These are phyloP conservation scores for Buxus sempervirens DNA, from an alignment of 164 flowering plant genomes.

Conservation along the genomic window DNA sequence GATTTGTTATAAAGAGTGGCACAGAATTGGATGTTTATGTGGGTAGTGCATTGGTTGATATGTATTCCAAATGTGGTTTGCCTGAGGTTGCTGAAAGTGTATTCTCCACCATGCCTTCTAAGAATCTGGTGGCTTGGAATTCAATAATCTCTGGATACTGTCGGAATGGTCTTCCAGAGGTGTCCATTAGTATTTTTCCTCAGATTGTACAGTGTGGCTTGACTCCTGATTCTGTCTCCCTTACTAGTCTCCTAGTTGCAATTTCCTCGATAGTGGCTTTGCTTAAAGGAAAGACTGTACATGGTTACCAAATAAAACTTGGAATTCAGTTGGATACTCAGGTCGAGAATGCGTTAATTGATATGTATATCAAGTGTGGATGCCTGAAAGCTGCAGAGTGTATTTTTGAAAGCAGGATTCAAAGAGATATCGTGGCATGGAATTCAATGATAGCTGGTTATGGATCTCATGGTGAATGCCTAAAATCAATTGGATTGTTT, in stretches of 20 bases:
- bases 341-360: conserved; percentile 47
- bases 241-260: conserved; percentile 43
- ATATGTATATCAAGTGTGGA: conserved; percentile 63
- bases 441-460: conserved; percentile 55
- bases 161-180: conserved; percentile 36
- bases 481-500: conserved; percentile 34
- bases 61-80: conserved; percentile 47
- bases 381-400: conserved; percentile 14
- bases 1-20: conserved; percentile 39
- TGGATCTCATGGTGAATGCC: conserved; percentile 53
- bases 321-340: conserved; percentile 34
- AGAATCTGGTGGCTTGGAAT: conserved; percentile 59
- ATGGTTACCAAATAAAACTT: conserved; percentile 37
- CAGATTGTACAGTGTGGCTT: conserved; percentile 32
- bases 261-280: conserved; percentile 41
- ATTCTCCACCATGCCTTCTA: conserved; percentile 36
- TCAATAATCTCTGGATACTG: conserved; percentile 43
- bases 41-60: conserved; percentile 43
- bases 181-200: conserved; percentile 38
- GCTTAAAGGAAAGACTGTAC: conserved; percentile 49
- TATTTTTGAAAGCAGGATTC: conserved; percentile 33
- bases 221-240: conserved; percentile 40
- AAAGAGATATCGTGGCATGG: conserved; percentile 44
- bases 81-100: conserved; percentile 33
- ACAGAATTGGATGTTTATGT: conserved; percentile 35